phyloP scores from a whole-genome alignment of 371 early-diverging fungal genomes.

The Lichtheimia ramosa region DNA sequence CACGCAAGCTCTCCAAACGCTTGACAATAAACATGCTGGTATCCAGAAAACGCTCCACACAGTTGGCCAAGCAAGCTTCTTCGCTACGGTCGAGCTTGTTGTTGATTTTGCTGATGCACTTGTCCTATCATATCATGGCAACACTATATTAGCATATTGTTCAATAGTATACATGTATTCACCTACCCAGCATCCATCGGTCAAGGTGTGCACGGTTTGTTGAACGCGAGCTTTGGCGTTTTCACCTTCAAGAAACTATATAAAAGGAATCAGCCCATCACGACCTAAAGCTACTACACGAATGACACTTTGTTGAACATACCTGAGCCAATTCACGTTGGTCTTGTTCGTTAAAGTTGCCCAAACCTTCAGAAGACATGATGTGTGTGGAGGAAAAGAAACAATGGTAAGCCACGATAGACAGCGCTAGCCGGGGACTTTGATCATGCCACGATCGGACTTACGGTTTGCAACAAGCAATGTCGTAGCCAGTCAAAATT shows the following conservation, averaged over 20 bases:
- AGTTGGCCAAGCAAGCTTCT: conserved; percentile 76
- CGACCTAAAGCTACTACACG: neutral
- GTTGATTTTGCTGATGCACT: conserved; percentile 73
- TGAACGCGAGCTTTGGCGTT: conserved; percentile 76
- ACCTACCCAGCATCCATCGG: conserved; percentile 72
- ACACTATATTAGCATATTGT: neutral
- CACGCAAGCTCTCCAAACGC: conserved; percentile 58
- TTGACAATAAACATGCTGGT: conserved; percentile 71
- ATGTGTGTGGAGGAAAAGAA: neutral
- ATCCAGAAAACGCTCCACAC: conserved; percentile 83
- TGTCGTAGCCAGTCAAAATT: too few species aligned
- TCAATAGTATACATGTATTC: neutral
- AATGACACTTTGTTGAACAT: neutral
- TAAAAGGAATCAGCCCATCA: neutral
- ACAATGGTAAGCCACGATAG: conserved; percentile 22
- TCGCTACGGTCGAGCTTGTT: conserved; percentile 70
- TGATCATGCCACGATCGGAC: too few species aligned
- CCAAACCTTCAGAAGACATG: conserved; percentile 3
- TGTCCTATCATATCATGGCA: conserved; percentile 45
- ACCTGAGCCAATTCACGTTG: conserved; percentile 64
- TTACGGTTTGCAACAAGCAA: too few species aligned
- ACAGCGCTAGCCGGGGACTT: too few species aligned
- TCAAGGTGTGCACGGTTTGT: conserved; percentile 69
- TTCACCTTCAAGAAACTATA: conserved; percentile 66
- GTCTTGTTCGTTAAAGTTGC: conserved; percentile 56